Conservation (phyloP, 2,329 filamentous ascomycete genomes). For the Coniochaeta prunicola region DNA sequence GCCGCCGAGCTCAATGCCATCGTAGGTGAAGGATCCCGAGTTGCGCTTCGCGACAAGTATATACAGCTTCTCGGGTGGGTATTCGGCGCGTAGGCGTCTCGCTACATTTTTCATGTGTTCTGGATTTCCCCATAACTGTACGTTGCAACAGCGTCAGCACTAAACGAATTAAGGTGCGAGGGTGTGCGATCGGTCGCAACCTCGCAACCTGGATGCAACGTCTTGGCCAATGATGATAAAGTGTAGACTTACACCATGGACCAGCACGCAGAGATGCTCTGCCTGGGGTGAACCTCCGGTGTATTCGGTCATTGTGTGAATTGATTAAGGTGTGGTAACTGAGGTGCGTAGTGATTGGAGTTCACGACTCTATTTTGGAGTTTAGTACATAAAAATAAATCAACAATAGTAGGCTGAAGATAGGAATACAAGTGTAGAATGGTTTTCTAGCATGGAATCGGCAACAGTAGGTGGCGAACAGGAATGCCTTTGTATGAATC, state of each 20-base stretch:
- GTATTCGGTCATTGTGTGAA: slow-evolving; percentile 31
- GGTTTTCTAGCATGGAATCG: not conserved
- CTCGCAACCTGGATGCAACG: not conserved
- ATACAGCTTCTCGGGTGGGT: slow-evolving; percentile 57
- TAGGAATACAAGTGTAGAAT: not conserved
- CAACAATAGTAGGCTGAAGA: not conserved
- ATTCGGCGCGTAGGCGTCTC: slow-evolving; percentile 53
- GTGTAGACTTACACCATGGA: slow-evolving; percentile 58
- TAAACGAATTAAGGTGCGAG: not conserved
- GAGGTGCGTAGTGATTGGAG: too few species aligned
- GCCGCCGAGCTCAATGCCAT: slow-evolving; percentile 61
- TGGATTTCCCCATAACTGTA: slow-evolving; percentile 71
- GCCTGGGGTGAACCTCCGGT: slow-evolving; percentile 46
- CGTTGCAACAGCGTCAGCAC: slow-evolving; percentile 12
- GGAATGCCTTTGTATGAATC: not conserved
- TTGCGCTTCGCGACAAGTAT: slow-evolving; percentile 68
- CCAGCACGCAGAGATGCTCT: slow-evolving; percentile 68
- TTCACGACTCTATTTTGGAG: too few species aligned
- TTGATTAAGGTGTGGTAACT: not conserved
- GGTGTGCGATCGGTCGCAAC: not conserved
- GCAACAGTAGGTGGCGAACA: not conserved
- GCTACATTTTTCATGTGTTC: slow-evolving; percentile 63
- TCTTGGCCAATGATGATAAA: slow-evolving; percentile 4
- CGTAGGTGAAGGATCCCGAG: slow-evolving; percentile 63
- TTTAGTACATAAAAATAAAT: not conserved